Evolutionary conservation across 2,329 filamentous ascomycete species (phyloP), one percentile per base, ranked within the genome.

Genomic region (Chalara sp.): DNA sequence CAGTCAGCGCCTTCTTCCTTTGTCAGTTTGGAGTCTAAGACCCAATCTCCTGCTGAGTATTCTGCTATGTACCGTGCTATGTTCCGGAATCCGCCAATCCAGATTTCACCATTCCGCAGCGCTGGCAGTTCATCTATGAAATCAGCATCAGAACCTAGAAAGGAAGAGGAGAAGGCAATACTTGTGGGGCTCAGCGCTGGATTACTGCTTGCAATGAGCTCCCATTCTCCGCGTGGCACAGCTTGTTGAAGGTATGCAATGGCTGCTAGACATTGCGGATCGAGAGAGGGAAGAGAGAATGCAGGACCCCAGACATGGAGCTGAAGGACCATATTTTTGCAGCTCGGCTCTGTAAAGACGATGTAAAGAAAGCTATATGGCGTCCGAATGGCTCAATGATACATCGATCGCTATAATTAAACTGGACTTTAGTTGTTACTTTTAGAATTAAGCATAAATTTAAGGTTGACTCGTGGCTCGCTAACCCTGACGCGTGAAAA

Each of bases 231-330:
- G 51, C 69, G 66, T 35, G 79, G 76, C 29, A 88, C 72, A 52
- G 76, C 77, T 60, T 81, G 74, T 54, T 81, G 78, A 51, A 95
- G 76, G 66, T 91, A 91, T 48, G 87, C 82, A 58, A 96, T 82
- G 42, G 86, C 77, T 31, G 91, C 91, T 54, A 95, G 80, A 65
- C 91, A 97, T 73, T 95, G 88, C 44, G 92, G 76, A 63, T 97
- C 91, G 62, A 97, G 86, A 42, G 93, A 97, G 11, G 92, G 85
- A 43, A 96, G 80, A 40, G 83, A 84, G 67, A 96, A 95, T 40
- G 88, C 91, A 49, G 89, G 84, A 46, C 91, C 91, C 86, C 91
- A 95, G 63, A 96, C 79, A 70, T 96, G 87, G 53, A 99, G 80
- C 70, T 92, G 81, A 46, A 89, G 71, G 56, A 81, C 62, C 67